Evolutionary conservation across 108 stramenopile species (phyloP).

Genomic region (Discostella stelligeroides): DNA sequence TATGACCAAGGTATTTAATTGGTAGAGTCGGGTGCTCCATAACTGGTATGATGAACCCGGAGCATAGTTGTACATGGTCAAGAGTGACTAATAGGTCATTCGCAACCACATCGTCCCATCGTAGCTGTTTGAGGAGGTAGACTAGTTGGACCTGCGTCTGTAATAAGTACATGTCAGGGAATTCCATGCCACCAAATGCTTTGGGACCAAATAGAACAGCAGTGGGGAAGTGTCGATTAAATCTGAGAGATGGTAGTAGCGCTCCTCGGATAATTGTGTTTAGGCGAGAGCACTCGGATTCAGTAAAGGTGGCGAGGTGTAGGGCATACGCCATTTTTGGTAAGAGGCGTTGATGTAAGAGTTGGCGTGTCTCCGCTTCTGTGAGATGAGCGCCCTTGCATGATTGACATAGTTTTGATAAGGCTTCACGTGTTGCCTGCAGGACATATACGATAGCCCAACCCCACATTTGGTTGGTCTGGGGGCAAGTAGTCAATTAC

Average conservation of each 20-base stretch:
- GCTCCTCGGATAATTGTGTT: background rate
- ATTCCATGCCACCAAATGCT: no score
- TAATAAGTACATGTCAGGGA: background rate
- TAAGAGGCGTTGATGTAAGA: background rate
- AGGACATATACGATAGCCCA: background rate
- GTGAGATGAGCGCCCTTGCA: background rate
- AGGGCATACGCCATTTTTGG: slow-evolving; percentile 5
- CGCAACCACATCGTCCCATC: no score
- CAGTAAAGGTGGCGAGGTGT: background rate
- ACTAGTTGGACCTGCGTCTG: slow-evolving; percentile 4
- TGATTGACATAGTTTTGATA: background rate
- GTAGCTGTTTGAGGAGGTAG: no score
- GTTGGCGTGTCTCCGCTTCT: no score
- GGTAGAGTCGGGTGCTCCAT: background rate
- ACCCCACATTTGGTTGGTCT: no score
- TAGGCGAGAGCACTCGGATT: background rate
- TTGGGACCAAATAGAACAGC: slow-evolving; percentile 8
- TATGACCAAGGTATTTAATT: background rate
- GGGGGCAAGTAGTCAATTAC: background rate
- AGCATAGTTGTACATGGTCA: slow-evolving; percentile 2
- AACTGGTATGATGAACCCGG: background rate
- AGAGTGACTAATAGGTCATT: no score
- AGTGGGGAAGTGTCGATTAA: slow-evolving; percentile 5
- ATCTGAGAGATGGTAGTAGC: background rate
- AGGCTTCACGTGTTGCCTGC: background rate